A percentile compares a stretch with the other conserved stretches of the same genome.
These are phyloP conservation scores for Dactylellina drechsleri DNA, from an alignment of 2,329 filamentous ascomycete species.

Conservation along the genomic window DNA sequence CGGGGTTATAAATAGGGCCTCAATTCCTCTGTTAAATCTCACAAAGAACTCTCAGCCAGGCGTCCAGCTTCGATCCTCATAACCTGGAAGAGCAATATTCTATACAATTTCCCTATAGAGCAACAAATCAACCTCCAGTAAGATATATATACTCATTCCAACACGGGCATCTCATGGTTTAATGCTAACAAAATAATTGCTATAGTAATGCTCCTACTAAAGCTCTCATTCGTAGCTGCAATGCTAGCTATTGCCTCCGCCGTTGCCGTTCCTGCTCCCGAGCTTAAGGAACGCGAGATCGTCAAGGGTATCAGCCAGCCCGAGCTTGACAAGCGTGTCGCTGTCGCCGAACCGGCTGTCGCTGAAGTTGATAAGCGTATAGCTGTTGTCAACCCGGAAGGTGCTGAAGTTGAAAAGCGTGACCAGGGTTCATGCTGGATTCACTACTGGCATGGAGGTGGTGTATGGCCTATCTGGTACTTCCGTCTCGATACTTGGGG, in stretches of 20 bases:
- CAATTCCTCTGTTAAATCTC: no score
- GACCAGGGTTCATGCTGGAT: slow-evolving; percentile 29
- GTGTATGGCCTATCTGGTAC: slow-evolving; percentile 20
- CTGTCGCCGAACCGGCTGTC: background rate
- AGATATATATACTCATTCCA: background rate
- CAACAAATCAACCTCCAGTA: background rate
- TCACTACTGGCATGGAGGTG: slow-evolving; percentile 27
- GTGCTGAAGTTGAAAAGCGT: slow-evolving; percentile 10
- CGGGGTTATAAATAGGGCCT: no score
- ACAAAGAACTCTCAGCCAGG: no score
- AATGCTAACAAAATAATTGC: slow-evolving; percentile 6
- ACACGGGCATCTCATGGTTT: background rate
- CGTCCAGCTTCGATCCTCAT: no score
- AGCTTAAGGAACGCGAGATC: slow-evolving; percentile 12
- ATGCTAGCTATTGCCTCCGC: slow-evolving; percentile 27
- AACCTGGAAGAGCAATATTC: no score
- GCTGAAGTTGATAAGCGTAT: background rate
- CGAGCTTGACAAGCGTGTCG: slow-evolving; percentile 5
- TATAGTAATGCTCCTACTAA: slow-evolving; percentile 16
- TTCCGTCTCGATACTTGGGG: slow-evolving; percentile 27
- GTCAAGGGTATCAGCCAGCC: background rate
- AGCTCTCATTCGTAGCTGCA: slow-evolving; percentile 13
- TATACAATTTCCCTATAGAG: no score
- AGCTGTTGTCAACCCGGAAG: background rate
- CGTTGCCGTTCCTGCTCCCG: slow-evolving; percentile 16